These are phyloP conservation scores for Canavalia gladiata DNA, from an alignment of 306 rosid genomes.

Conservation along the genomic window DNA sequence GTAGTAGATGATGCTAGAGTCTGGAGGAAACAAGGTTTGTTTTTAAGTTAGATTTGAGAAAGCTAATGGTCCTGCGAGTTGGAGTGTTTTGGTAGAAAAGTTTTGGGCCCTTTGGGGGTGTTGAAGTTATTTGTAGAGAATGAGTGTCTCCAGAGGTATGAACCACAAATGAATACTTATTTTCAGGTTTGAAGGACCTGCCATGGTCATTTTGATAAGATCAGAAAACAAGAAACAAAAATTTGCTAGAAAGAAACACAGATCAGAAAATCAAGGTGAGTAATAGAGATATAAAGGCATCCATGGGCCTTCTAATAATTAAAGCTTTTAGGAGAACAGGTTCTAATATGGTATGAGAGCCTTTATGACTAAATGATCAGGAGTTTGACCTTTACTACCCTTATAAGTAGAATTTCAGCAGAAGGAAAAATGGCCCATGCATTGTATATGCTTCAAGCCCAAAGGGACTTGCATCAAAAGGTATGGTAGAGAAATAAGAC, in stretches of 20 bases:
- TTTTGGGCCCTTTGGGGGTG: not conserved
- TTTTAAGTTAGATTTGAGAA: not conserved
- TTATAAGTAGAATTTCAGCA: conserved; percentile 4
- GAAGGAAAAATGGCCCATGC: not conserved
- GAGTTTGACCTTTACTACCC: not conserved
- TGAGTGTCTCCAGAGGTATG: not conserved
- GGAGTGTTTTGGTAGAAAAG: not conserved
- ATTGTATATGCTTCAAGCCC: not conserved
- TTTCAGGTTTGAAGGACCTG: not conserved
- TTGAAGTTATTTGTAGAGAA: not conserved
- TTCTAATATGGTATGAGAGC: not conserved
- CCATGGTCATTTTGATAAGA: not conserved
- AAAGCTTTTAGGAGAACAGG: conserved; percentile 1
- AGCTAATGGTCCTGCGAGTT: not conserved
- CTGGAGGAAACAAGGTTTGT: not conserved
- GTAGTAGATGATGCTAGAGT: not conserved
- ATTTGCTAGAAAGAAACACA: conserved; percentile 2
- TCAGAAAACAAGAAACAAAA: not conserved
- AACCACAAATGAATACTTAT: not conserved
- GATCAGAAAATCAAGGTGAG: conserved; percentile 12
- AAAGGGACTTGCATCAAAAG: not conserved
- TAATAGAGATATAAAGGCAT: not conserved
- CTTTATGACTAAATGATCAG: not conserved
- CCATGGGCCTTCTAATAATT: not conserved
- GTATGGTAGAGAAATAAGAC: not conserved